Evolutionary conservation across 2,329 filamentous ascomycete species (phyloP).

Genomic region (Aspergillus pseudoviridinutans): DNA sequence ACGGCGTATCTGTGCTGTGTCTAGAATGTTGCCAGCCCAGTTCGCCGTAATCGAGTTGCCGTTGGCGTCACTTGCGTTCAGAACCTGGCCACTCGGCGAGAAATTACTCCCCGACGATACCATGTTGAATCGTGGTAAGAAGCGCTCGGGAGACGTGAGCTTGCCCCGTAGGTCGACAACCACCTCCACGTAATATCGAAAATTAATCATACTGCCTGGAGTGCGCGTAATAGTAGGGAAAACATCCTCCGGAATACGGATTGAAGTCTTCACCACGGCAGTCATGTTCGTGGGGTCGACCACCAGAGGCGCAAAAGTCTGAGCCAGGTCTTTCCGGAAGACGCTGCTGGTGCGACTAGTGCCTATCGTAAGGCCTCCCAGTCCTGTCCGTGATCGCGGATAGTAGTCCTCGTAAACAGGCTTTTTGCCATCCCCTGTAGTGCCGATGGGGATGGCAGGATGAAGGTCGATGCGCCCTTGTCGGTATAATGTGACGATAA

Average conservation of each 20-base stretch:
- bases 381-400: constrained; percentile 78
- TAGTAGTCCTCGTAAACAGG: constrained; percentile 78
- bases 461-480: constrained; percentile 86
- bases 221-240: constrained; percentile 90
- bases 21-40: constrained; percentile 64
- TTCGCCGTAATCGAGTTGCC: constrained; percentile 37
- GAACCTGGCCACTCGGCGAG: constrained; percentile 38
- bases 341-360: constrained; percentile 82
- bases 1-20: constrained; percentile 79
- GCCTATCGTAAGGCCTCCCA: constrained; percentile 80
- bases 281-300: constrained; percentile 77
- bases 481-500: constrained; percentile 88
- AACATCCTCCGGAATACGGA: constrained; percentile 82
- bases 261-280: constrained; percentile 73
- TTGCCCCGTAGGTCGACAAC: constrained; percentile 89
- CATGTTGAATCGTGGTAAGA: constrained; percentile 53
- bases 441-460: constrained; percentile 56
- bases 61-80: constrained; percentile 29
- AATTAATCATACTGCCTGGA: constrained; percentile 89
- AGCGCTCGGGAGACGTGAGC: constrained; percentile 68
- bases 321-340: constrained; percentile 92
- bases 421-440: constrained; percentile 63
- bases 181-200: constrained; percentile 90
- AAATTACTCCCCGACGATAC: constrained; percentile 44
- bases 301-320: constrained; percentile 82